These are phyloP conservation scores for Peniophora sp. DNA, from an alignment of 1,284 basidiomycete genomes.

Conservation along the genomic window DNA sequence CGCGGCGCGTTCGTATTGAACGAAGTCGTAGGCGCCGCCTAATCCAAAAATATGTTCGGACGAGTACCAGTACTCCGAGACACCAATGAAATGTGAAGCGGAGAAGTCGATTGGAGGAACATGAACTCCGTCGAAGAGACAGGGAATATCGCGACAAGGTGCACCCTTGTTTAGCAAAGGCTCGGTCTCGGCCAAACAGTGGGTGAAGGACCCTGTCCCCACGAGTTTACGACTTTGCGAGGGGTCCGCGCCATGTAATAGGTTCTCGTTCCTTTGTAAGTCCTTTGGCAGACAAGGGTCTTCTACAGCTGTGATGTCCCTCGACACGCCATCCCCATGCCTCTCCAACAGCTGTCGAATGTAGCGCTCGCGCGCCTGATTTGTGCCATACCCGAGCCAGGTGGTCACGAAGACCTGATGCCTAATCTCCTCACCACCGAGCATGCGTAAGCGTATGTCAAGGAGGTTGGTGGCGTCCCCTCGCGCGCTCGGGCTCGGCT, in stretches of 20 bases:
- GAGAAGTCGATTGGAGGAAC: conserved; percentile 90
- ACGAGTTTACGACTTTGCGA: conserved; percentile 54
- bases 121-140: conserved; percentile 95
- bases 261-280: conserved; percentile 52
- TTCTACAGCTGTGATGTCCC: conserved; percentile 36
- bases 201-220: conserved; percentile 89
- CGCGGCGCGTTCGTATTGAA: conserved; percentile 92
- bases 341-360: conserved; percentile 53
- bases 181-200: conserved; percentile 70
- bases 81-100: conserved; percentile 90
- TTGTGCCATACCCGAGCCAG: conserved; percentile 98
- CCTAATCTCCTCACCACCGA: conserved; percentile 81
- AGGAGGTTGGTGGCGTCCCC: conserved; percentile 58
- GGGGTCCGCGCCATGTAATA: conserved; percentile 30
- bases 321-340: not conserved
- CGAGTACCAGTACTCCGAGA: conserved; percentile 99
- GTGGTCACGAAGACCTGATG: conserved; percentile 97
- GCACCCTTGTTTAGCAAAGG: conserved; percentile 82
- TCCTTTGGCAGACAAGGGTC: conserved; percentile 90
- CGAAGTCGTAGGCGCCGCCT: conserved; percentile 93
- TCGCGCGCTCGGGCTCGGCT: conserved; percentile 55
- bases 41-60: conserved; percentile 93
- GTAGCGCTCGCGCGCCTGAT: conserved; percentile 91
- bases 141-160: conserved; percentile 80
- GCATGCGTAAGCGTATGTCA: conserved; percentile 73